phyloP scores from a whole-genome alignment of 306 rosid genomes.

The Castanea sativa region DNA sequence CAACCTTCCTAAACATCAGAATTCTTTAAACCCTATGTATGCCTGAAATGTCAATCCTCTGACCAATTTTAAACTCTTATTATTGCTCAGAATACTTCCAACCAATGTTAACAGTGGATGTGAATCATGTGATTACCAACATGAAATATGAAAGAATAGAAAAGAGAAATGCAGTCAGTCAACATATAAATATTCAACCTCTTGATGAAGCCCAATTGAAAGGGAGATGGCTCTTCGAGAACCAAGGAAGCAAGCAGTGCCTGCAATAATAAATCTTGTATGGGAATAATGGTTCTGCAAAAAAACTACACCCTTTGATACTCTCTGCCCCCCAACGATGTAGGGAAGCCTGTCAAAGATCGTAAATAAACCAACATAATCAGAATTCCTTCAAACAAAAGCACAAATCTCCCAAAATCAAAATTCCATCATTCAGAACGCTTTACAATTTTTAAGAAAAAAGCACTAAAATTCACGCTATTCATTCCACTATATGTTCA shows the following conservation, averaged over 20 bases:
- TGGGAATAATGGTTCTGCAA: constrained; percentile 29
- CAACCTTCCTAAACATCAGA: background rate
- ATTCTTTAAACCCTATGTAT: background rate
- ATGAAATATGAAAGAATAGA: background rate
- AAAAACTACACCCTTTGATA: constrained; percentile 32
- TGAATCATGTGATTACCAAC: background rate
- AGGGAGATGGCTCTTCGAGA: constrained; percentile 28
- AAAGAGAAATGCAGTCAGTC: constrained; percentile 17
- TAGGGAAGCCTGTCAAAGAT: constrained; percentile 74
- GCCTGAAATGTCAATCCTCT: background rate
- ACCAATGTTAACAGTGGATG: background rate
- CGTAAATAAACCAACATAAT: constrained; percentile 32
- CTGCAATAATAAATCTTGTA: constrained; percentile 25
- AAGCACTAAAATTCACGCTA: constrained; percentile 21
- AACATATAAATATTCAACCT: constrained; percentile 40
- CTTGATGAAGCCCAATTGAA: constrained; percentile 19
- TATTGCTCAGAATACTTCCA: background rate
- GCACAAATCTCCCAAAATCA: constrained; percentile 10
- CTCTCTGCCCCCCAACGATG: constrained; percentile 46
- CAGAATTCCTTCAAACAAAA: constrained; percentile 36
- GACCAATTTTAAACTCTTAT: background rate
- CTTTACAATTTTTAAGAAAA: background rate
- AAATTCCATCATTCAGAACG: background rate
- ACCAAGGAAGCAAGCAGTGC: constrained; percentile 44
- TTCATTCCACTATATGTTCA: constrained; percentile 42